A percentile compares a stretch with the other conserved stretches of the same genome.
These are phyloP conservation scores for Casaregolazyma suthepensis DNA, from an alignment of 1,139 yeast species.

Conservation along the genomic window DNA sequence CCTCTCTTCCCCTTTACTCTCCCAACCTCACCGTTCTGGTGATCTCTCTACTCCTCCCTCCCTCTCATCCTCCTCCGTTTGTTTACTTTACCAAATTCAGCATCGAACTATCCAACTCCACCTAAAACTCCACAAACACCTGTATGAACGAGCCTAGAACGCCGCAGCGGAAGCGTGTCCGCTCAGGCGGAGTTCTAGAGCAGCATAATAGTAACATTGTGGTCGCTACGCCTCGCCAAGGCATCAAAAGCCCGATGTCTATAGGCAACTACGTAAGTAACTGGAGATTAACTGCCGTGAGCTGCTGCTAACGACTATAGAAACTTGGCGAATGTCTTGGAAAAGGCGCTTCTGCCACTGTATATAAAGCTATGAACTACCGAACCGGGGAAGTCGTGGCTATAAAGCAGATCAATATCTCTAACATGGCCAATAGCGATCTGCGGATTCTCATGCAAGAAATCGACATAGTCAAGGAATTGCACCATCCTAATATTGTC, in stretches of 20 bases:
- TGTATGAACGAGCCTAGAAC: conserved; percentile 2
- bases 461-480: conserved; percentile 50
- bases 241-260: conserved; percentile 14
- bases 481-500: conserved; percentile 88
- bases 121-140: background rate
- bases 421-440: conserved; percentile 30
- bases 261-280: conserved; percentile 17
- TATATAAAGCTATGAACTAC: conserved; percentile 60
- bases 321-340: conserved; percentile 56
- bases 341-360: conserved; percentile 75
- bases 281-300: background rate
- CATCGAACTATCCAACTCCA: background rate
- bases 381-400: conserved; percentile 70
- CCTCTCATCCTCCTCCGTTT: background rate
- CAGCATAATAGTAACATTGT: conserved; percentile 10
- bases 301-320: conserved; percentile 17
- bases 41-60: background rate
- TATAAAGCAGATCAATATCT: conserved; percentile 70
- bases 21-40: background rate
- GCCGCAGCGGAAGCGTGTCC: background rate
- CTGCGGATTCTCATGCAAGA: conserved; percentile 36
- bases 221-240: conserved; percentile 21
- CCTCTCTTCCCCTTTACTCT: background rate
- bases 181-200: background rate
- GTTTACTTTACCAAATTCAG: background rate